Base-by-base conservation (phyloP, 2,329 filamentous ascomycete genomes). In the Botrytis aclada region DNA sequence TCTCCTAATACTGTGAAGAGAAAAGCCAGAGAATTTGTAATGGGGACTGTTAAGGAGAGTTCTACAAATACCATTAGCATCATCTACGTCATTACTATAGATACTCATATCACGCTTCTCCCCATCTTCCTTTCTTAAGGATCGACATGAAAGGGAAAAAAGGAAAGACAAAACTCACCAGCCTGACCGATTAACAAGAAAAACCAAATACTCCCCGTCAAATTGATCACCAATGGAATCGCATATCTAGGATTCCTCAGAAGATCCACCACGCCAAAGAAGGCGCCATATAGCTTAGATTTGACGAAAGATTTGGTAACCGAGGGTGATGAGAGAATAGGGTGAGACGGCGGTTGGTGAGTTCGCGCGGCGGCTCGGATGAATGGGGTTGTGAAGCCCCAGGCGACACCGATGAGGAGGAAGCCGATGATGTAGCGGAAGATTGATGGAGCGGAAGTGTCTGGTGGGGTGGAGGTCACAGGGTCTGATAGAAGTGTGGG, bases 181-280 rank as follows among this genome's bases (percentile, higher is more conserved):
- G 95, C 95, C 82, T 96, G 89, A 10, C 95, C 95, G 83, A 98
- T 95, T 76, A 98, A 85, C 77, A 98, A 83, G 79, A 98, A 98
- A 83, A 98, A 98, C 95, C 95, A 98, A 72, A 98, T 87, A 80
- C 94, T 97, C 43, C 95, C 95, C 4, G 95, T 97, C 70, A 98
- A 84, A 81, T 98, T 98, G 73, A 97, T 83, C 70, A 97, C 83
- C 77, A 98, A 83, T 32, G 95, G 95, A 39, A 97, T 83, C 9
- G 94, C 93, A 82, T 98, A 98, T 29, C 89, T 88, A 51, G 95
- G 95, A 77, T 94, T 94, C 73, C 88, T 86, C 70, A 98, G 83
- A 73, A 98, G 84, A 80, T 97, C 95, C 20, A 90, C 79, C 1
- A 95, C 92, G 5, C 90, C 91, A 80, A 93, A 96, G 79, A 92